Conservation (phyloP, 768 basidiomycete genomes). For the Paxillus rubicundulus region DNA sequence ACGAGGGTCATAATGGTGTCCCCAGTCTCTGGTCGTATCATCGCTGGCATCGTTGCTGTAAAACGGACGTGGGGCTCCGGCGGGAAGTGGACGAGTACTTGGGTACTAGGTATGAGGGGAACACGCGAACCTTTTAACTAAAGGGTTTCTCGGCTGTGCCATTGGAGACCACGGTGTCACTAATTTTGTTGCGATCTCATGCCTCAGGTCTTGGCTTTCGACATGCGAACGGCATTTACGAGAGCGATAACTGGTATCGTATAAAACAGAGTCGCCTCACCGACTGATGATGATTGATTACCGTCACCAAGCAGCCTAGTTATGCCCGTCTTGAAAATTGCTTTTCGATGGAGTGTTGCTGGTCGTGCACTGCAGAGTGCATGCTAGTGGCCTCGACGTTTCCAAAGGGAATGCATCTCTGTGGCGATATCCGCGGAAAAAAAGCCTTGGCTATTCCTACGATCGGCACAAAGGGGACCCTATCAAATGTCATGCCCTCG, state of each 20-base stretch:
- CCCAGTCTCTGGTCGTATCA: background rate
- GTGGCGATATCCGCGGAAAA: background rate
- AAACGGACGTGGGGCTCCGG: background rate
- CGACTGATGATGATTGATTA: slow-evolving; percentile 1
- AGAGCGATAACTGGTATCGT: slow-evolving; percentile 3
- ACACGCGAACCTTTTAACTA: background rate
- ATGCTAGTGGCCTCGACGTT: background rate
- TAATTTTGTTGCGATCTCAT: too few relatives aligned
- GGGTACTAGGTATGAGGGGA: background rate
- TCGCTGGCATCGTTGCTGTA: background rate
- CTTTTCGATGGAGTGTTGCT: background rate
- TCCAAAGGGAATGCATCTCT: background rate
- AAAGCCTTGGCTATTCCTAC: slow-evolving; percentile 1
- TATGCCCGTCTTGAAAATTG: background rate
- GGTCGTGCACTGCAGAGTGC: background rate
- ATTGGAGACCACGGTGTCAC: background rate
- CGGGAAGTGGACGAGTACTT: background rate
- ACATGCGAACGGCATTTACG: background rate
- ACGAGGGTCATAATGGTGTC: background rate
- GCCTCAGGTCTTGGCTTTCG: slow-evolving; percentile 7
- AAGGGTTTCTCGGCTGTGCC: background rate
- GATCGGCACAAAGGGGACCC: background rate
- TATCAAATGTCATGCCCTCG: too few relatives aligned
- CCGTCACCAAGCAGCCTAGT: background rate
- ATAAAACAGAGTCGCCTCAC: too few relatives aligned